Percentiles rank a stretch among this genome's conserved stretches.
Evolutionary conservation across 2,329 filamentous ascomycete species (phyloP).

Genomic region (Claviceps purpurea): DNA sequence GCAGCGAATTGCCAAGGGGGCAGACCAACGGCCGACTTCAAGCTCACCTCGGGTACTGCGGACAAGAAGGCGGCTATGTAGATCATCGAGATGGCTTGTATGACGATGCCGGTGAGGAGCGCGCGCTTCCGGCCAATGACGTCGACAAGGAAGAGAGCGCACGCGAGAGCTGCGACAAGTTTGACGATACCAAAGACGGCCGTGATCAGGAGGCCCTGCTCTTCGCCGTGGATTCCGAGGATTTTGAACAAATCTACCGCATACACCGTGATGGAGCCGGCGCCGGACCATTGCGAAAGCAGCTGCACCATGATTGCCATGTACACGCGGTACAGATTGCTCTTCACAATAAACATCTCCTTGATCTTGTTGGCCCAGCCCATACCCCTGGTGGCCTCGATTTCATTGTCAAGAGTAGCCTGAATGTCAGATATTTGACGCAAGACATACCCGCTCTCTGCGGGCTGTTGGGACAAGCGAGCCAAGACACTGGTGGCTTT

Average conservation of each 20-base stretch:
- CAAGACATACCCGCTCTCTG: slow-evolving; percentile 46
- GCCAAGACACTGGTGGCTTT: slow-evolving; percentile 43
- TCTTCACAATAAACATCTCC: slow-evolving; percentile 53
- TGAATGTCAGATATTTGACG: slow-evolving; percentile 52
- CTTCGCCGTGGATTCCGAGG: slow-evolving; percentile 53
- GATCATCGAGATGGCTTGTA: slow-evolving; percentile 47
- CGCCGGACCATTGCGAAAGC: slow-evolving; percentile 61
- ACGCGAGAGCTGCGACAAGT: slow-evolving; percentile 50
- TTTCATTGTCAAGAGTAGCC: slow-evolving; percentile 52
- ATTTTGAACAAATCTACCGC: slow-evolving; percentile 60
- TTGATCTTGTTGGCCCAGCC: slow-evolving; percentile 52
- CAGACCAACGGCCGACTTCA: slow-evolving; percentile 33
- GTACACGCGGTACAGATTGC: slow-evolving; percentile 62
- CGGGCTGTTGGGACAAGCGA: slow-evolving; percentile 43
- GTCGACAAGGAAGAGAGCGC: slow-evolving; percentile 68
- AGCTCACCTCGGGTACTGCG: slow-evolving; percentile 44
- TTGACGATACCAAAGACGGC: slow-evolving; percentile 68
- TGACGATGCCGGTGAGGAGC: slow-evolving; percentile 44
- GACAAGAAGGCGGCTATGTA: slow-evolving; percentile 51
- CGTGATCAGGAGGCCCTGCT: slow-evolving; percentile 59
- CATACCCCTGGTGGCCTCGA: slow-evolving; percentile 55
- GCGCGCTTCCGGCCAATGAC: slow-evolving; percentile 62
- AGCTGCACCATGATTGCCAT: slow-evolving; percentile 56
- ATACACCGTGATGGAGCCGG: slow-evolving; percentile 63
- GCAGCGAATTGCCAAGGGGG: slow-evolving; percentile 35